Conservation (phyloP, 1,139 yeast species). For the Magnusiomyces paraingens region DNA sequence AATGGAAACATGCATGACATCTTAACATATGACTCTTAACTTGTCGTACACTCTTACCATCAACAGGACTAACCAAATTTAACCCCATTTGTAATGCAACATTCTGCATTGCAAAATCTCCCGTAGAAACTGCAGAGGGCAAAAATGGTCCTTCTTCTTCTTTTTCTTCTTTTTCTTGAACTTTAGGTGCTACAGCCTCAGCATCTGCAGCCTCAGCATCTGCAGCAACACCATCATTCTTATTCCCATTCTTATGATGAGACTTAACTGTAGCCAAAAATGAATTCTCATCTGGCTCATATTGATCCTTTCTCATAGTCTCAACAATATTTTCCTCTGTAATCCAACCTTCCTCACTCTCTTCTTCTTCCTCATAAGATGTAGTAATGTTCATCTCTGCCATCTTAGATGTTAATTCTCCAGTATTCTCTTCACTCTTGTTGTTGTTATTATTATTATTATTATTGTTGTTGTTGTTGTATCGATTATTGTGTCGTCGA, state of each 20-base stretch:
- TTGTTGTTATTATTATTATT: neutral
- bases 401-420: slow-evolving; percentile 7
- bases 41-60: slow-evolving; percentile 79
- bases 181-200: slow-evolving; percentile 33
- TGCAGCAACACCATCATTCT: too few species aligned
- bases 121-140: slow-evolving; percentile 82
- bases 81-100: slow-evolving; percentile 88
- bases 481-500: slow-evolving; percentile 17
- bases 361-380: slow-evolving; percentile 43
- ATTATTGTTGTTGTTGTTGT: slow-evolving; percentile 8
- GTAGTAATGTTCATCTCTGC: slow-evolving; percentile 14
- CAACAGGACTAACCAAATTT: slow-evolving; percentile 73
- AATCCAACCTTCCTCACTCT: slow-evolving; percentile 82
- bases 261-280: neutral
- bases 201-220: neutral
- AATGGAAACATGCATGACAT: slow-evolving; percentile 92
- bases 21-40: slow-evolving; percentile 90
- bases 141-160: slow-evolving; percentile 24
- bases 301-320: slow-evolving; percentile 58
- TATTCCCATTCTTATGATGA: neutral
- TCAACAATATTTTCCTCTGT: slow-evolving; percentile 78
- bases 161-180: slow-evolving; percentile 16
- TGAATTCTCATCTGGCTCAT: slow-evolving; percentile 33
- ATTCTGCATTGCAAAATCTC: slow-evolving; percentile 97
- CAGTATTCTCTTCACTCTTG: neutral